Percentiles rank a stretch among this genome's conserved stretches.
phyloP scores from a whole-genome alignment of 306 rosid genomes.

The Cicer cuneatum region DNA sequence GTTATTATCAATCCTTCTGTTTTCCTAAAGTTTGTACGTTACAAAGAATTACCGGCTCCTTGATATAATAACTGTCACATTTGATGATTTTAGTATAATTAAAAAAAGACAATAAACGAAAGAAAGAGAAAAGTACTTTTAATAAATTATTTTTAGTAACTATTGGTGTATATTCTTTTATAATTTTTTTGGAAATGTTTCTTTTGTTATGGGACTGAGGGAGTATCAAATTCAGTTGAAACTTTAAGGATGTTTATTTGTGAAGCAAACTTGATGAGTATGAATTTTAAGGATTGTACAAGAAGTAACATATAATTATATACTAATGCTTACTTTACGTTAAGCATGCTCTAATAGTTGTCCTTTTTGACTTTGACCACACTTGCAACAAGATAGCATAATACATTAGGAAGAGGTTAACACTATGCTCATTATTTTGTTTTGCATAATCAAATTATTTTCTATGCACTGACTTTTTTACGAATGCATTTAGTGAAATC shows the following conservation, averaged over 20 bases:
- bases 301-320: conserved; percentile 50
- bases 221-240: conserved; percentile 9
- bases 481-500: too few species aligned
- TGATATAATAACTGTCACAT: too few species aligned
- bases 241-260: not conserved
- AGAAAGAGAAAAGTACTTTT: too few species aligned
- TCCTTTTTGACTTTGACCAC: conserved; percentile 48
- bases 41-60: too few species aligned
- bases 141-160: too few species aligned
- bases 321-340: conserved; percentile 54
- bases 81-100: too few species aligned
- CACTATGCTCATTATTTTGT: not conserved
- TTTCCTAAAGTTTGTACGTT: too few species aligned
- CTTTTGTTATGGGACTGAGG: too few species aligned
- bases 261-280: conserved; percentile 45
- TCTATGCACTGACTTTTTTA: too few species aligned
- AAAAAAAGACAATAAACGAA: too few species aligned
- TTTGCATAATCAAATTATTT: conserved; percentile 4
- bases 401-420: not conserved
- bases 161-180: too few species aligned
- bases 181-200: too few species aligned
- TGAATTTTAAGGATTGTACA: conserved; percentile 48
- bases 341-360: conserved; percentile 43
- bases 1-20: not conserved
- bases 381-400: conserved; percentile 12